phyloP scores from a whole-genome alignment of 2,329 filamentous ascomycete genomes.

The Aspergillus bombycis region DNA sequence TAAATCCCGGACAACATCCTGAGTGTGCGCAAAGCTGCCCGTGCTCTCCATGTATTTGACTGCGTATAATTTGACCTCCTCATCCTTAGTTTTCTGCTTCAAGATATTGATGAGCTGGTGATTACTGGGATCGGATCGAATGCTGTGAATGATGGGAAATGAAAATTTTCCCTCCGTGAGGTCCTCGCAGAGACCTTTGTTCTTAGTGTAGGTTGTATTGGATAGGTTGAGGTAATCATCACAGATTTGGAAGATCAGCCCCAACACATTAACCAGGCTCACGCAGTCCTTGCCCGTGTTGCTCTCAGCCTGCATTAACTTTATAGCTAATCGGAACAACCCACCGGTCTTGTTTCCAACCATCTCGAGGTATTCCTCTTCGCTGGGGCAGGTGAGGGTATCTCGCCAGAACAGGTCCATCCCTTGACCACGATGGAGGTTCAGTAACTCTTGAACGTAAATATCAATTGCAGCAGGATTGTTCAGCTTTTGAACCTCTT shows the following conservation, averaged over 20 bases:
- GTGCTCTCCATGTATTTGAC: conserved; percentile 88
- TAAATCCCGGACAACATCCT: conserved; percentile 66
- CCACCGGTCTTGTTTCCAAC: conserved; percentile 54
- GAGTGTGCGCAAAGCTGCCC: conserved; percentile 86
- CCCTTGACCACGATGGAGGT: conserved; percentile 52
- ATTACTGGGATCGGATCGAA: conserved; percentile 63
- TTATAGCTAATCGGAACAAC: conserved; percentile 49
- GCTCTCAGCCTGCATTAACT: conserved; percentile 51
- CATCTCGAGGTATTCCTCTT: conserved; percentile 54
- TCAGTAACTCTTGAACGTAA: conserved; percentile 50
- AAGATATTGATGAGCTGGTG: conserved; percentile 86
- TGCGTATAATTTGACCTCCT: conserved; percentile 88
- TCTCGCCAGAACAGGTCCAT: conserved; percentile 55
- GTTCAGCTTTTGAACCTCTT: conserved; percentile 46
- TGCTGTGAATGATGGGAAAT: conserved; percentile 92
- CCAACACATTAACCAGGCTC: conserved; percentile 68
- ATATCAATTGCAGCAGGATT: conserved; percentile 47
- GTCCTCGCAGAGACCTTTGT: conserved; percentile 95
- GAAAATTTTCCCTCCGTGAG: conserved; percentile 96
- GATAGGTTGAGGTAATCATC: conserved; percentile 88
- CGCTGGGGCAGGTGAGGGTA: conserved; percentile 48
- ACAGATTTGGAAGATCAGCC: conserved; percentile 52
- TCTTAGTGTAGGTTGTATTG: conserved; percentile 71
- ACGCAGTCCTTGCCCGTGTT: conserved; percentile 45
- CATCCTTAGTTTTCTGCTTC: conserved; percentile 82